Base-by-base conservation (phyloP, 1,139 yeast genomes). In the Yamadazyma atmosphaerica region DNA sequence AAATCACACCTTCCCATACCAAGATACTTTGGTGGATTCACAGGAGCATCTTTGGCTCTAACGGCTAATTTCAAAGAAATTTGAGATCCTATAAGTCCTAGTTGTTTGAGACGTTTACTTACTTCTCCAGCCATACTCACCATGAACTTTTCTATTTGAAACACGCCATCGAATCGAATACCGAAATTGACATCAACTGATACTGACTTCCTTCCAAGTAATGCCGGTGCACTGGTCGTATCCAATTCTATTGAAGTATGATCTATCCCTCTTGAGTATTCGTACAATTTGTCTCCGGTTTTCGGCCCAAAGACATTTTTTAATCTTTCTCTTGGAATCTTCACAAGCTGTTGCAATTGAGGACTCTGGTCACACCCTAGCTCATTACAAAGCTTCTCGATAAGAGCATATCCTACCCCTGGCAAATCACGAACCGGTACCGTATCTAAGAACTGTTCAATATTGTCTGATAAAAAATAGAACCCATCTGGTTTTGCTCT, bases 151-250 rank as follows among this genome's bases (percentile, higher is more conserved):
- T 83, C 90, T 18, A 84, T 77, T 50, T 90, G 87, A 1, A 60
- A 58, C 17, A 74, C 68, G 0, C 65, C 67, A 21, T 79, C 76
- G 45, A 90, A 85, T 37, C 98, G 58, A 0, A 92, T 86, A 0
- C 96, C 98, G 83, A 88, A 92, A 45, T 89, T 87, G 24, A 92
- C 85, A 57, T 92, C 98, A 9, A 88, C 87, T 0, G 96, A 88
- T 0, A 92, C 75, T 0, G 95, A 77, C 50, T 87, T 88, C 23
- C 95, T 72, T 0, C 74, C 72, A 4, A 70, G 50, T 3, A 64
- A 67, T 34, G 63, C 70, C 17, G 69, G 68, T 28, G 77, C 74
- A 12, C 67, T 65, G 4, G 60, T 46, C 2, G 32, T n/a, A 26
- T 82, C 74, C 32, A 65, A 65, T 40, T 72, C 74, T 19, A 86